Percentiles rank a stretch among this genome's conserved stretches.
These are phyloP conservation scores for Cicer chorassanicum DNA, from an alignment of 306 rosid genomes.

Conservation along the genomic window DNA sequence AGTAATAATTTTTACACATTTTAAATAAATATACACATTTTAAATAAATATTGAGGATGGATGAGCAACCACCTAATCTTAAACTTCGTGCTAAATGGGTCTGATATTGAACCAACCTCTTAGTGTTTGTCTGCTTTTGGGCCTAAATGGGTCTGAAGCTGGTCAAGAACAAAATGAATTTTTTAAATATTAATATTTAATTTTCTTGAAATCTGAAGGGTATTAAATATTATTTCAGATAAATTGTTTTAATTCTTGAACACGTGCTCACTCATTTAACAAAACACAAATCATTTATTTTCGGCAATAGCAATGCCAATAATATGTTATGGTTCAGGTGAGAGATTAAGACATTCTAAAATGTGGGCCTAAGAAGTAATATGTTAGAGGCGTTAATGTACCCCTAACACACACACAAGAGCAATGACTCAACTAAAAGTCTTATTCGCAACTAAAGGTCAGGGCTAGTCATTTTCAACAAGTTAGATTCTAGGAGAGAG, in stretches of 20 bases:
- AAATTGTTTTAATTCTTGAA: background rate
- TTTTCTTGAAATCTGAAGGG: too few species aligned
- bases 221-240: too few species aligned
- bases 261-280: background rate
- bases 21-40: too few species aligned
- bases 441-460: slow-evolving; percentile 5
- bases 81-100: too few species aligned
- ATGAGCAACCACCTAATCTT: too few species aligned
- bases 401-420: background rate
- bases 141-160: too few species aligned
- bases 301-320: background rate
- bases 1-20: too few species aligned
- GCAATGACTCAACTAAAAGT: slow-evolving; percentile 1
- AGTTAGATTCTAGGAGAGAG: background rate
- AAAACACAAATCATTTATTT: background rate
- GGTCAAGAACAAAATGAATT: too few species aligned
- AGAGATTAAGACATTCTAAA: background rate
- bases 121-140: too few species aligned
- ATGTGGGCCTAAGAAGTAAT: background rate
- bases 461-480: slow-evolving; percentile 8
- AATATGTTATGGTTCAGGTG: background rate
- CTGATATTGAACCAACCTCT: too few species aligned
- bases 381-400: background rate
- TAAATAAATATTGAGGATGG: too few species aligned
- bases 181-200: too few species aligned